phyloP scores from a whole-genome alignment of 108 stramenopile genomes.

The Aurantiochytrium sp. region DNA sequence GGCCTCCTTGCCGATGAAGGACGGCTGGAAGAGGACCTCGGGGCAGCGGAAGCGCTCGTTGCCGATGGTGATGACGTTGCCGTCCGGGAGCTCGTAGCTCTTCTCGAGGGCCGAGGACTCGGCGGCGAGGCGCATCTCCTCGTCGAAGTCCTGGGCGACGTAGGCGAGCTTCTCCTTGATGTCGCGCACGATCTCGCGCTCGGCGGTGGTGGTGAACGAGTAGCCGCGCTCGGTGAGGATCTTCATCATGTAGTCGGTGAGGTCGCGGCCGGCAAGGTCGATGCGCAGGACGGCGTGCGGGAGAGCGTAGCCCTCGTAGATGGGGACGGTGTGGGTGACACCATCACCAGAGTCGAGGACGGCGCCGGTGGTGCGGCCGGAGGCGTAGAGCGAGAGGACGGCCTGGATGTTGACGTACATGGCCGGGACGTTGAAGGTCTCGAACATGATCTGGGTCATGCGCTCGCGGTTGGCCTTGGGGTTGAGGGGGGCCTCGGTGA shows the following conservation, averaged over 20 bases:
- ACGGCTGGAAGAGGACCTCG: too few species aligned
- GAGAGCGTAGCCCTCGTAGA: conserved; percentile 63
- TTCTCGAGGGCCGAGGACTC: too few species aligned
- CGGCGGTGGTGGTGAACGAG: conserved; percentile 63
- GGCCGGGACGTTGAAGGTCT: conserved; percentile 99
- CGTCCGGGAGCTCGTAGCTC: too few species aligned
- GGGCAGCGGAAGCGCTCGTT: too few species aligned
- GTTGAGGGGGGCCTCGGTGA: conserved; percentile 98
- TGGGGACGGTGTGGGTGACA: conserved; percentile 63
- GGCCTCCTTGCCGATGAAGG: too few species aligned
- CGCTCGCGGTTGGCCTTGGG: conserved; percentile 99
- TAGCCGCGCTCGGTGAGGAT: conserved; percentile 64
- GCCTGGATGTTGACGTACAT: conserved; percentile 99
- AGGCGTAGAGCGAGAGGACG: conserved; percentile 69
- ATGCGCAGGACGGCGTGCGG: conserved; percentile 60
- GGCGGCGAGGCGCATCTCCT: too few species aligned
- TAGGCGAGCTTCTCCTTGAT: conserved; percentile 72
- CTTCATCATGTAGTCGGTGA: conserved; percentile 66
- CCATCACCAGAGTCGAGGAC: conserved; percentile 66
- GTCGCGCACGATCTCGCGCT: conserved; percentile 64
- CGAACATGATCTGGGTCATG: conserved; percentile 99
- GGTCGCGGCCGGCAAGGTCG: conserved; percentile 63
- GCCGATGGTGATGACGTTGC: too few species aligned
- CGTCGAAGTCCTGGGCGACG: too few species aligned
- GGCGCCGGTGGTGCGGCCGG: conserved; percentile 61